Conservation (phyloP, 1,139 yeast species). For the Sugiyamaella xylanicola region DNA sequence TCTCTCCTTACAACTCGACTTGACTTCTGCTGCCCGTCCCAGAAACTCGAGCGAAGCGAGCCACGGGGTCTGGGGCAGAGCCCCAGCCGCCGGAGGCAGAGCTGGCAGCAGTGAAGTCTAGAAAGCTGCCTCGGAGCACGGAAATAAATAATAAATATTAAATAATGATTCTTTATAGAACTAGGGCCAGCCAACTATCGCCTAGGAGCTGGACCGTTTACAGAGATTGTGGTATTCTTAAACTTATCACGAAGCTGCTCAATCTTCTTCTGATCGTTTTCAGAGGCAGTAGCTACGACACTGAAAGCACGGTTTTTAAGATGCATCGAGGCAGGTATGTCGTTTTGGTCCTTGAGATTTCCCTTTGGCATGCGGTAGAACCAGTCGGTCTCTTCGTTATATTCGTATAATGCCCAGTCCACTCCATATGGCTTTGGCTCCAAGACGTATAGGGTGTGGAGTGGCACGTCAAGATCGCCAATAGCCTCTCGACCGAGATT, state of each 20-base stretch:
- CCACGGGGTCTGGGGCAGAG: conserved; percentile 2
- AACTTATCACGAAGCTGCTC: conserved; percentile 22
- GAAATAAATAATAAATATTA: conserved; percentile 14
- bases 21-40: too few relatives aligned
- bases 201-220: conserved; percentile 12
- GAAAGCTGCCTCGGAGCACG: too few relatives aligned
- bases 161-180: background rate
- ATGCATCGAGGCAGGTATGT: conserved; percentile 22
- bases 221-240: conserved; percentile 9
- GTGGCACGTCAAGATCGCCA: conserved; percentile 88
- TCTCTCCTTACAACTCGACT: too few relatives aligned
- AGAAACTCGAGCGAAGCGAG: background rate
- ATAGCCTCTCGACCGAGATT: conserved; percentile 80
- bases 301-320: conserved; percentile 34
- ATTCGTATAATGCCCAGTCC: conserved; percentile 86
- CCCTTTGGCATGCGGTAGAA: conserved; percentile 62
- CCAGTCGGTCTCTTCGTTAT: conserved; percentile 76
- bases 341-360: conserved; percentile 32
- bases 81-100: conserved; percentile 4
- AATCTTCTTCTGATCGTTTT: conserved; percentile 20
- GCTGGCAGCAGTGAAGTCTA: too few relatives aligned
- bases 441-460: conserved; percentile 84
- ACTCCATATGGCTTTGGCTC: conserved; percentile 96
- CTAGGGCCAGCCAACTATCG: background rate
- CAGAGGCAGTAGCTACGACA: conserved; percentile 33